These are phyloP conservation scores for Aspergillus amoenus DNA, from an alignment of 2,329 filamentous ascomycete species.

Conservation along the genomic window DNA sequence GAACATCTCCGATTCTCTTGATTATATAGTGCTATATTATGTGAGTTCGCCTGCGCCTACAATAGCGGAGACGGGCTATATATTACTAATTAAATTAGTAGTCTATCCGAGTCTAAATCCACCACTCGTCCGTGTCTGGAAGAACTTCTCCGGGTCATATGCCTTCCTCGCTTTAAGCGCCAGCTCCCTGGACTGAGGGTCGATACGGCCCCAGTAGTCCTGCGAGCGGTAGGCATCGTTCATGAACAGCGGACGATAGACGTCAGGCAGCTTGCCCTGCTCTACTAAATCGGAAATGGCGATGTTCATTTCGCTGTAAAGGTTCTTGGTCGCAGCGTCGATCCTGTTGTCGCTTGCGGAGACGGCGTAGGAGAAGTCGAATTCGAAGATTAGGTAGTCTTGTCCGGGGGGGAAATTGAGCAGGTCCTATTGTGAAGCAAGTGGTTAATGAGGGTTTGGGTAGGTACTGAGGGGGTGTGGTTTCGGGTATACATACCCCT, in stretches of 20 bases:
- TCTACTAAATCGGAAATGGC: slow-evolving; percentile 35
- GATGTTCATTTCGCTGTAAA: slow-evolving; percentile 39
- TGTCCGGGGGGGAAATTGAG: slow-evolving; percentile 41
- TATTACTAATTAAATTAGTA: neutral
- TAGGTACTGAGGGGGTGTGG: neutral
- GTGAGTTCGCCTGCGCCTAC: neutral
- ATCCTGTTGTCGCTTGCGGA: slow-evolving; percentile 37
- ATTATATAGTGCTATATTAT: neutral
- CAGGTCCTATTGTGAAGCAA: slow-evolving; percentile 30
- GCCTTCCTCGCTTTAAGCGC: slow-evolving; percentile 33
- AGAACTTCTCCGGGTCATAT: slow-evolving; percentile 26
- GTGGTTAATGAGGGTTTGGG: neutral
- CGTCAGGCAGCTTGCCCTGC: slow-evolving; percentile 37
- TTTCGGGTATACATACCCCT: slow-evolving; percentile 30
- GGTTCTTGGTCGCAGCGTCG: slow-evolving; percentile 38
- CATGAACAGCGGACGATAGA: slow-evolving; percentile 48
- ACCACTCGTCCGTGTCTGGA: slow-evolving; percentile 11
- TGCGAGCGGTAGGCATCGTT: slow-evolving; percentile 47
- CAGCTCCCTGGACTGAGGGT: slow-evolving; percentile 25
- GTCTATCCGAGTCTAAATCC: slow-evolving; percentile 10
- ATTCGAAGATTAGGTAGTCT: slow-evolving; percentile 47
- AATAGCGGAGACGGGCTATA: neutral
- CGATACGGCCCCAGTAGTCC: slow-evolving; percentile 45
- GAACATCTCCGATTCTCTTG: neutral
- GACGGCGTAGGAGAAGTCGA: slow-evolving; percentile 44